Percentiles rank a stretch among this genome's conserved stretches.
Conservation (phyloP, 2,329 filamentous ascomycete genomes). For the Cytospora piceae region DNA sequence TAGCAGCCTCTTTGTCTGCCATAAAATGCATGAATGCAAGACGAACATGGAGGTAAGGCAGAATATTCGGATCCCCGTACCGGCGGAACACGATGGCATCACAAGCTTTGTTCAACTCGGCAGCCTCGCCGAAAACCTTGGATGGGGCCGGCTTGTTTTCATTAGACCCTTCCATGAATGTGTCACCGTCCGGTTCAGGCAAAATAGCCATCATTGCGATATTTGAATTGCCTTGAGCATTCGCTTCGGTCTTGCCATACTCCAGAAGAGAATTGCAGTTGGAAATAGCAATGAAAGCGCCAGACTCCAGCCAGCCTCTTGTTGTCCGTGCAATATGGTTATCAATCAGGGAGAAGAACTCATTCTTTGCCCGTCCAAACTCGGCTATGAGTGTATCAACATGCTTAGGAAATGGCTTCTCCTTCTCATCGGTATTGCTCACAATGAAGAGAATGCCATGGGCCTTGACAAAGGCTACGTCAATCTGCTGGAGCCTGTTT, state of each 20-base stretch:
- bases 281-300: constrained; percentile 61
- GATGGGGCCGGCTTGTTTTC: constrained; percentile 21
- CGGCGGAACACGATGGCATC: constrained; percentile 54
- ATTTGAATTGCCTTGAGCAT: constrained; percentile 38
- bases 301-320: constrained; percentile 56
- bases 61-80: constrained; percentile 59
- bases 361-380: constrained; percentile 28
- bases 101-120: constrained; percentile 48
- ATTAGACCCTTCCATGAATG: constrained; percentile 14
- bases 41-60: constrained; percentile 65
- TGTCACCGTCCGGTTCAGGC: constrained; percentile 13
- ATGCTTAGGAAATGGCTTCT: constrained; percentile 14
- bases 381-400: constrained; percentile 38
- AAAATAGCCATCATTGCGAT: constrained; percentile 47
- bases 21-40: constrained; percentile 62
- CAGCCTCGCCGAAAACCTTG: constrained; percentile 42
- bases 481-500: constrained; percentile 47
- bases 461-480: constrained; percentile 64
- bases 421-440: constrained; percentile 24
- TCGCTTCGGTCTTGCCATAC: constrained; percentile 47
- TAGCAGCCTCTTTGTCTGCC: constrained; percentile 45
- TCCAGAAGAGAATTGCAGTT: constrained; percentile 59
- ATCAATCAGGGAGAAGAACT: constrained; percentile 60
- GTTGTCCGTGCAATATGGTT: constrained; percentile 57
- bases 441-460: constrained; percentile 64